Base-by-base conservation (phyloP, 2,329 filamentous ascomycete genomes). In the Fusarium zealandicum region DNA sequence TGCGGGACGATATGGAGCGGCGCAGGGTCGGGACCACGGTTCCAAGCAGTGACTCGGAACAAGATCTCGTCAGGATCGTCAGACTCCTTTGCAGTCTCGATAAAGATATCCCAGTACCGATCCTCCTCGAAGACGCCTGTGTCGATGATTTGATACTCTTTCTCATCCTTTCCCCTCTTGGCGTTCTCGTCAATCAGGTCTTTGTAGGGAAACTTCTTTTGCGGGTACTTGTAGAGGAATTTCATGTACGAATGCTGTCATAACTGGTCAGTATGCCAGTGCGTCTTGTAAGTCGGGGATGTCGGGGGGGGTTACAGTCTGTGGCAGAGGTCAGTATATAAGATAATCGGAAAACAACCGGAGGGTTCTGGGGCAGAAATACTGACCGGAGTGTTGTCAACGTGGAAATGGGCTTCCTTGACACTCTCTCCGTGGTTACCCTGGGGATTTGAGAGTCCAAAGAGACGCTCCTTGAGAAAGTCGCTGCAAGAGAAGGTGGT, bases 371-470 rank as follows among this genome's bases (percentile, higher is more conserved):
- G 25, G 14, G 28, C n/a, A 22, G 28, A 6, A 12, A 3, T 54
- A 68, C 81, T 77, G 65, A 81, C 76, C 52, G 93, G 93, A 22
- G 91, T 96, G 73, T 98, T 98, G 76, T 98, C 93, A 53, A 97
- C 77, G 74, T 98, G 93, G 70, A 97, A 98, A 76, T 98, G 92
- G 49, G 90, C 91, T 77, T 98, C 93, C 75, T 97, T 98, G 80
- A 98, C 83, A 72, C 92, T 96, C 78, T 98, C 95, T 61, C 95
- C 95, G 77, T 98, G 95, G 70, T 97, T 97, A 64, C 93, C 93
- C 76, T 98, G 92, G 3, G 93, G 93, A 72, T 98, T 98, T 43
- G 93, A 96, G 48, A 98, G 81, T 49, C 93, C 93, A 71, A 97
- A 98, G 5, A 98, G 84, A 60, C 95, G 88, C 75, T 98, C 95